Evolutionary conservation across 768 basidiomycete species (phyloP), one percentile per base, ranked within the genome.

Genomic region (Gymnopilus dilepis): DNA sequence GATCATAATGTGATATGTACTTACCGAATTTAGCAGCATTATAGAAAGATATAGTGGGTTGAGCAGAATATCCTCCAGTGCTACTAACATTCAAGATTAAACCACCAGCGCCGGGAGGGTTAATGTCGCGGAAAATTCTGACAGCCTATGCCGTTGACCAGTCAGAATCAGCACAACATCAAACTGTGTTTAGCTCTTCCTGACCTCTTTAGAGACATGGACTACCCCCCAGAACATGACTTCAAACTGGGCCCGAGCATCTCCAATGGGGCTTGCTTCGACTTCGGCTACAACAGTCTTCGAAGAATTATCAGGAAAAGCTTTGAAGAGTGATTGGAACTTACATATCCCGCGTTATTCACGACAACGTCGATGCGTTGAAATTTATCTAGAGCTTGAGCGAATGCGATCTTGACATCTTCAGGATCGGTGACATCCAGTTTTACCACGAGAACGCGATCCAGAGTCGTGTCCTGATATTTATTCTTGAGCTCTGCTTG

Each of bases 351-450:
- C 11, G 61, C 61, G 24, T 62, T 62, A 28, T 53, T 62, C 15
- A 57, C 41, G 12, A 62, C 61, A 26, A 62, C 50, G 28, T 62
- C 61, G 9, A 62, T 21, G 8, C 48, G 43, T 2, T 48, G 56
- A 41, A 57, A 62, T 42, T 31, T 50, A 4, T 52, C 38, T 9
- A 58, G n/a, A 8, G 56, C 61, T 38, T 52, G 24, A 12, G 47
- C 55, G 4, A 56, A 57, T 2, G 34, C 45, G 1, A 37, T 24
- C 8, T 52, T 55, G 52, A 59, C 72, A 5, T 76, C 71, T 15
- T 67, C 62, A 9, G 62, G 37, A 6, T 24, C 7, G 15, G 42
- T 47, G 11, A 63, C 62, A 40, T 63, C 62, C 4, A 63, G 58
- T n/a, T 59, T 28, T 9, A 45, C 15, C 21, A 63, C 30, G 37